These are phyloP conservation scores for Claviceps sp. DNA, from an alignment of 2,329 filamentous ascomycete species.

Conservation along the genomic window DNA sequence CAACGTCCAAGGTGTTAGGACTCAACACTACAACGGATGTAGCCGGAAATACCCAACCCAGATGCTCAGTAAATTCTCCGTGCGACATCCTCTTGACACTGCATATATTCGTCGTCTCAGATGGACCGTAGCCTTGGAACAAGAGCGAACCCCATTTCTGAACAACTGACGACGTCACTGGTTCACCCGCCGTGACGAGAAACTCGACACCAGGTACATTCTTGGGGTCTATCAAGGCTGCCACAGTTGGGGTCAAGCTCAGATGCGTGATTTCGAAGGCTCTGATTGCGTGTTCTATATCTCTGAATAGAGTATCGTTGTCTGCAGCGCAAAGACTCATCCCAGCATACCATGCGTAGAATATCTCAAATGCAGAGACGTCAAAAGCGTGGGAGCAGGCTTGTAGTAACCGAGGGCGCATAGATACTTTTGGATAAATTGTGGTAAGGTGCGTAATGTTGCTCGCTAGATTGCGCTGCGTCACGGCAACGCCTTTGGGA, in stretches of 20 bases:
- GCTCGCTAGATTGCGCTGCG: slow-evolving; percentile 60
- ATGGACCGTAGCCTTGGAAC: slow-evolving; percentile 73
- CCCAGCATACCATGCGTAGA: slow-evolving; percentile 67
- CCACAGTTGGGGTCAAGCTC: slow-evolving; percentile 75
- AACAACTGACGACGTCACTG: slow-evolving; percentile 59
- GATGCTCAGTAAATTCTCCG: slow-evolving; percentile 53
- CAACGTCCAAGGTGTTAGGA: slow-evolving; percentile 29
- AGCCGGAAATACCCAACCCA: slow-evolving; percentile 63
- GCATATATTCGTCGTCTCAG: slow-evolving; percentile 81
- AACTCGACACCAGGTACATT: slow-evolving; percentile 61
- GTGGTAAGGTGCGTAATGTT: slow-evolving; percentile 55
- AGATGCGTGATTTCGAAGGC: slow-evolving; percentile 59
- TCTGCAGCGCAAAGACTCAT: slow-evolving; percentile 65
- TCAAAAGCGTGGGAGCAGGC: slow-evolving; percentile 78
- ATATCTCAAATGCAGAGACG: slow-evolving; percentile 82
- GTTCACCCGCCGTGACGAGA: slow-evolving; percentile 70
- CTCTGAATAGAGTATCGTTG: slow-evolving; percentile 60
- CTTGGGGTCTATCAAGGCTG: slow-evolving; percentile 53
- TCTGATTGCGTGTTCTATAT: slow-evolving; percentile 56
- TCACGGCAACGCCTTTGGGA: slow-evolving; percentile 70
- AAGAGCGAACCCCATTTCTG: slow-evolving; percentile 55
- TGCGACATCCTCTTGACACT: slow-evolving; percentile 51
- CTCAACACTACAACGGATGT: slow-evolving; percentile 58
- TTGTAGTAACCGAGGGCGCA: slow-evolving; percentile 54
- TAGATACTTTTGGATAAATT: slow-evolving; percentile 45